Base-by-base conservation (phyloP, 2,329 filamentous ascomycete genomes). In the Alternaria alternata region DNA sequence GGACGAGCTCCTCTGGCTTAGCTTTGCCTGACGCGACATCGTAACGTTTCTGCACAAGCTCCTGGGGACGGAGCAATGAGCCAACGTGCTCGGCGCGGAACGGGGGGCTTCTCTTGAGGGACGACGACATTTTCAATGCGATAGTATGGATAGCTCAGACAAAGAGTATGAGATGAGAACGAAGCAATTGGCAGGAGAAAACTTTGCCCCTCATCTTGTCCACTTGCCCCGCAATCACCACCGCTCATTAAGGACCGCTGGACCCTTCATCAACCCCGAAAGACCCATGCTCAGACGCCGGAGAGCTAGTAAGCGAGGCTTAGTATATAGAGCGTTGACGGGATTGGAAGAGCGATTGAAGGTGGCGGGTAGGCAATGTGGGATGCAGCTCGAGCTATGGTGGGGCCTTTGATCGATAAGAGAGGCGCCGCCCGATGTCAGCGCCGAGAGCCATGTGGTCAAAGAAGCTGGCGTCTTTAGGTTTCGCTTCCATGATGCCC, bases 21-120 rank as follows among this genome's bases (percentile, higher is more conserved):
- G 86, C 86, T 55, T 87, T 85, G 64, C 89, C 82, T 12, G 73
- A 75, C 20, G 74, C 73, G 60, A 84, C 77, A 73, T 85, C 75
- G 65, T 83, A 80, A 77, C 90, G 83, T 48, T 86, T 85, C 47
- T 86, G 81, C 14, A 90, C 82, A 26, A 92, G 84, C 52, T 84
- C 79, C 53, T 86, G 77, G 1, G 90, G 89, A 32, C 90, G 88
- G 59, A 92, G 85, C 32, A 92, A 82, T 14, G 89, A 91, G 51
- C 90, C 90, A 62, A 91, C 84, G 66, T 92, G 90, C 79, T 92
- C 90, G 61, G 89, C 89, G 73, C 90, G 85, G 79, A 91, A 92
- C 51, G 88, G 89, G 42, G 87, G 86, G 64, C 64, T 74, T 72
- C 73, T 71, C 63, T 76, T 77, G 39, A 68, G 68, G 39, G 71